These are phyloP conservation scores for Dactylellina cionopaga DNA, from an alignment of 2,329 filamentous ascomycete species.

Conservation along the genomic window DNA sequence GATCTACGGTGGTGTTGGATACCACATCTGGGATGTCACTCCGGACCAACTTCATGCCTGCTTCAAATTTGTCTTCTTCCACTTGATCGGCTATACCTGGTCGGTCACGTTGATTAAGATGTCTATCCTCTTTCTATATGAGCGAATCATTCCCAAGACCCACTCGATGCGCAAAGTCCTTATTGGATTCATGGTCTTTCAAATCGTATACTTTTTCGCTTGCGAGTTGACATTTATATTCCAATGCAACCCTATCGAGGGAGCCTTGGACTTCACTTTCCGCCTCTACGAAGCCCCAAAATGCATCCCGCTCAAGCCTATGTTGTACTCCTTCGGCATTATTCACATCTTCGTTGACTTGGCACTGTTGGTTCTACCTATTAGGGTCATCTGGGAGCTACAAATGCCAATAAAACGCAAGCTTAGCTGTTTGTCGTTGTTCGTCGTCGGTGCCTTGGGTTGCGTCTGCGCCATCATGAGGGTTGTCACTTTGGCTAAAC, in stretches of 20 bases:
- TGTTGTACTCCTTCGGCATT: conserved; percentile 52
- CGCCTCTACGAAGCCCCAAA: conserved; percentile 27
- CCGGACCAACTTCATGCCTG: conserved; percentile 36
- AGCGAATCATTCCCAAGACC: conserved; percentile 47
- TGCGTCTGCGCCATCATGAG: conserved; percentile 49
- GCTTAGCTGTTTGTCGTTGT: conserved; percentile 39
- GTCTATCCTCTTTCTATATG: conserved; percentile 49
- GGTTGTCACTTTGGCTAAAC: conserved; percentile 29
- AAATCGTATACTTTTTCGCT: conserved; percentile 45
- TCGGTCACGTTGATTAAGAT: conserved; percentile 50
- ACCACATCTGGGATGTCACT: conserved; percentile 49
- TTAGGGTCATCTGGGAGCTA: conserved; percentile 52
- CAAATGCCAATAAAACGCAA: conserved; percentile 49
- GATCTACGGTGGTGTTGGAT: conserved; percentile 47
- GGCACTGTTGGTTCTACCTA: conserved; percentile 31
- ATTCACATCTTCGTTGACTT: conserved; percentile 50
- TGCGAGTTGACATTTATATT: conserved; percentile 44
- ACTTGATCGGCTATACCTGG: conserved; percentile 49
- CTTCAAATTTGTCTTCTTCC: conserved; percentile 51
- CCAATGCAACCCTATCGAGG: conserved; percentile 42
- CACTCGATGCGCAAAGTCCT: conserved; percentile 47
- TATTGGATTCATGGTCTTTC: conserved; percentile 43
- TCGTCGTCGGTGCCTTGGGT: conserved; percentile 44
- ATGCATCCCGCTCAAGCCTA: conserved; percentile 37
- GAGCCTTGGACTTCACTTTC: conserved; percentile 14